Base-by-base conservation (phyloP, 306 rosid species). In the Cucumis sativus region DNA sequence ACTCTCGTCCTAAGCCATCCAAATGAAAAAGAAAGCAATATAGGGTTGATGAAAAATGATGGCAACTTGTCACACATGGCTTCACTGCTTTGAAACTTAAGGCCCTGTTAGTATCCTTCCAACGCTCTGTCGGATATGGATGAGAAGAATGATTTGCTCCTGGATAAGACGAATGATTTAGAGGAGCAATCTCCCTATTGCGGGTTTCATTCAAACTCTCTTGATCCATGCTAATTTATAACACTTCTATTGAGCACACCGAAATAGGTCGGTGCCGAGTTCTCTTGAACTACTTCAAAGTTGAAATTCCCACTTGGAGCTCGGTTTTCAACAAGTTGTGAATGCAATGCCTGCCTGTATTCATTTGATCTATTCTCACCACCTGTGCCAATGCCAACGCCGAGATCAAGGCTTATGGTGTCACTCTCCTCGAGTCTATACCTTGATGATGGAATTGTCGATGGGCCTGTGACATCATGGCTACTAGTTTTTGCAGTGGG, bases 391-490 rank as follows among this genome's bases (percentile, higher is more conserved):
- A 88, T 90, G 45, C 99, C 97, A 69, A 95, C 92, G 23, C 97
- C 99, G 43, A 95, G 99, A 87, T 95, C 91, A 82, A 95, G 99
- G 85, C 99, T 95, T 80, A 95, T 80, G 28, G 87, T 81, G 80
- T 89, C 93, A 55, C 81, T 86, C 81, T 92, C 97, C 79, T 89
- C 97, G 11, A 85, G 76, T 86, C 91, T 88, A 63, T 85, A 81
- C 79, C 91, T 87, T 11, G 87, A 75, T 37, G 84, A 89, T 77
- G 82, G 82, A 8, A 66, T 68, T 62, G 77, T 78, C 56, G 83
- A 54, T 11, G 87, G 81, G 66, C 93, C 97, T 8, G 85, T 83
- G 69, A 86, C 85, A 77, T 95, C 97, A 82, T 95, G 97, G 90
- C 93, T 92, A 47, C 89, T 89, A 37, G 70, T 85, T 85, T 83